Conservation (phyloP, 176 grass and related monocot species). For the Microstegium vimineum region DNA sequence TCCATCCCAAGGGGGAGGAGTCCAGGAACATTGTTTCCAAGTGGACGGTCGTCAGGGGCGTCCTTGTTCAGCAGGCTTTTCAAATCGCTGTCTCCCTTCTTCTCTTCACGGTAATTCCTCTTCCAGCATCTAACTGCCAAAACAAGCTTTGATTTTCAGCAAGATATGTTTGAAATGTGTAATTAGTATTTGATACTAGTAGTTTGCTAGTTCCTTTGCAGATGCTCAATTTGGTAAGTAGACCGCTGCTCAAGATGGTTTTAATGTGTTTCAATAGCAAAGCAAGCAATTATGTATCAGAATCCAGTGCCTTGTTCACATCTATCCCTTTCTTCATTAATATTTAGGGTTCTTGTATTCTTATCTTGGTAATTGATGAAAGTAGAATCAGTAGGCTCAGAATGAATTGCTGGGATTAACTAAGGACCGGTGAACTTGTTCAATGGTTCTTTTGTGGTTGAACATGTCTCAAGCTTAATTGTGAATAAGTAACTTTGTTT, state of each 20-base stretch:
- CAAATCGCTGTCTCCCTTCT: conserved; percentile 74
- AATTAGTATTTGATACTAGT: background rate
- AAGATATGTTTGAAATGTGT: background rate
- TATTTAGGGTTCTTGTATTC: background rate
- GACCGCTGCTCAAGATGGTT: background rate
- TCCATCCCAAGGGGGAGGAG: conserved; percentile 77
- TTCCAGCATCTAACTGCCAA: background rate
- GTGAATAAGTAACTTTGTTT: background rate
- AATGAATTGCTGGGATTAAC: background rate
- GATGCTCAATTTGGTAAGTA: background rate
- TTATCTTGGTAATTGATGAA: background rate
- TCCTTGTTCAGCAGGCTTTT: conserved; percentile 82
- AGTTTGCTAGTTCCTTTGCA: background rate
- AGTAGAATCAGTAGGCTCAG: background rate
- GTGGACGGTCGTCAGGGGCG: conserved; percentile 67
- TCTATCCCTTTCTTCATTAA: background rate
- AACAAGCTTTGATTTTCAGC: background rate
- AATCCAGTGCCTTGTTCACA: background rate
- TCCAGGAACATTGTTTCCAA: conserved; percentile 70
- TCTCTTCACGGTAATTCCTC: conserved; percentile 60
- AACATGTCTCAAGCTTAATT: background rate
- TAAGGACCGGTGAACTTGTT: background rate
- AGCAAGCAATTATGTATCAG: background rate
- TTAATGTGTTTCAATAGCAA: background rate
- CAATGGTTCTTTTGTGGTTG: background rate